Conservation (phyloP, 2,329 filamentous ascomycete species). For the Trichoderma oligosporum region DNA sequence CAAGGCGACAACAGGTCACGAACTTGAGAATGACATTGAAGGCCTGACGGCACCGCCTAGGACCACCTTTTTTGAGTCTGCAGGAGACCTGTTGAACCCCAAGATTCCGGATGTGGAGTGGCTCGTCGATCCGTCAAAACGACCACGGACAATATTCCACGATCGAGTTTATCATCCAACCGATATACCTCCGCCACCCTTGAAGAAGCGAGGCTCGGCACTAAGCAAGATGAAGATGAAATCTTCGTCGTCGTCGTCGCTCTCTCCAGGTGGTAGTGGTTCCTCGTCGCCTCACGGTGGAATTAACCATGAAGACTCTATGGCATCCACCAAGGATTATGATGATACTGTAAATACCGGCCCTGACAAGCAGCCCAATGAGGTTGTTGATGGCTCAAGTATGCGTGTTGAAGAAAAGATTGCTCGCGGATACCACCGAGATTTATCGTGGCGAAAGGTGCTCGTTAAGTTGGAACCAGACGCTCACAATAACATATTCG, state of each 20-base stretch:
- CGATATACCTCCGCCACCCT: conserved; percentile 81
- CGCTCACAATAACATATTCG: conserved; percentile 97
- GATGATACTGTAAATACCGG: conserved; percentile 49
- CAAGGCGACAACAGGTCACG: conserved; percentile 50
- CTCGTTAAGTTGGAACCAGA: conserved; percentile 93
- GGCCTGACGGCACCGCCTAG: conserved; percentile 69
- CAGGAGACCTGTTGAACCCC: conserved; percentile 86
- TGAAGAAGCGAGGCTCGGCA: conserved; percentile 50
- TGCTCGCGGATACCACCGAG: conserved; percentile 87
- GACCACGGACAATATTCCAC: conserved; percentile 90
- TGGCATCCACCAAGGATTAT: conserved; percentile 46
- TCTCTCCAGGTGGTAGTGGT: conserved; percentile 28
- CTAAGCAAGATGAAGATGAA: conserved; percentile 33
- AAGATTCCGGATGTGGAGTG: conserved; percentile 79
- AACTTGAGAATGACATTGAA: conserved; percentile 42
- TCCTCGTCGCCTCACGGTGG: conserved; percentile 35
- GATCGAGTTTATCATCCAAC: conserved; percentile 91
- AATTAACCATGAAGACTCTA: conserved; percentile 42
- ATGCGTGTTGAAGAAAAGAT: conserved; percentile 99
- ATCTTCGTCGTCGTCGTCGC: conserved; percentile 23
- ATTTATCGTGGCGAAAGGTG: conserved; percentile 93
- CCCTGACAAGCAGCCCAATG: conserved; percentile 39
- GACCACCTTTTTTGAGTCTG: conserved; percentile 93
- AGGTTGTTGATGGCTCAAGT: conserved; percentile 54
- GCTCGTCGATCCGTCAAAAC: conserved; percentile 74